Evolutionary conservation across 2,329 filamentous ascomycete species (phyloP), one percentile per base, ranked within the genome.

Genomic region (Dothistroma septosporum): DNA sequence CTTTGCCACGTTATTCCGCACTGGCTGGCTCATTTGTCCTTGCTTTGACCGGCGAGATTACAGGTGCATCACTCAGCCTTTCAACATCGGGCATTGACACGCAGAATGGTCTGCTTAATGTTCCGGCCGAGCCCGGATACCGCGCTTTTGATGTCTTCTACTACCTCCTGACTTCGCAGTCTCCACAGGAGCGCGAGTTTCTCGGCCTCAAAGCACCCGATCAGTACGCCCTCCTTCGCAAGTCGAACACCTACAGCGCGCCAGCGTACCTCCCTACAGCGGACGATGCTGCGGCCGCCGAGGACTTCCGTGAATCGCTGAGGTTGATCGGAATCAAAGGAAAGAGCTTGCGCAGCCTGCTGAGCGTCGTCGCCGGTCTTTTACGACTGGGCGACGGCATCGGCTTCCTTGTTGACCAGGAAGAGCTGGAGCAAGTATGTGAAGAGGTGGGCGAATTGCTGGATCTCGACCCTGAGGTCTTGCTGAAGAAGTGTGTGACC

Each of bases 101-200:
- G 0, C 78, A 82, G 21, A 86, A 86, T 64, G 94, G 93, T 47
- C 80, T 99, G 11, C 80, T 97, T 16, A 86, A 89, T 59, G 85
- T 99, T 16, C 90, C 94, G 0, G 76, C 86, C 0, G 87, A 96
- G 72, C 72, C 86, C 7, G 94, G 94, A 12, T 91, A 91, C 75
- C 87, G 94, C 64, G 94, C 93, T 3, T 99, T 99, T 69, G 93
- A 99, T 72, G 94, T 96, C 54, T 97, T 99, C 73, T 97, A 99
- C 78, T 97, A 97, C 70, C 85, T 99, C 0, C 82, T 97, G 47
- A 95, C 92, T 0, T 96, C 94, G 0, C 66, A 68, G 94, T 91
- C 0, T 86, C 89, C 4, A 88, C 91, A 71, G 1, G 94, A 99
- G 77, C 83, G 91, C 59, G 93, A 97, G 73, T 96, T 92, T 62